phyloP scores from a whole-genome alignment of 208 protist genomes.

The Leishmania guyanensis region DNA sequence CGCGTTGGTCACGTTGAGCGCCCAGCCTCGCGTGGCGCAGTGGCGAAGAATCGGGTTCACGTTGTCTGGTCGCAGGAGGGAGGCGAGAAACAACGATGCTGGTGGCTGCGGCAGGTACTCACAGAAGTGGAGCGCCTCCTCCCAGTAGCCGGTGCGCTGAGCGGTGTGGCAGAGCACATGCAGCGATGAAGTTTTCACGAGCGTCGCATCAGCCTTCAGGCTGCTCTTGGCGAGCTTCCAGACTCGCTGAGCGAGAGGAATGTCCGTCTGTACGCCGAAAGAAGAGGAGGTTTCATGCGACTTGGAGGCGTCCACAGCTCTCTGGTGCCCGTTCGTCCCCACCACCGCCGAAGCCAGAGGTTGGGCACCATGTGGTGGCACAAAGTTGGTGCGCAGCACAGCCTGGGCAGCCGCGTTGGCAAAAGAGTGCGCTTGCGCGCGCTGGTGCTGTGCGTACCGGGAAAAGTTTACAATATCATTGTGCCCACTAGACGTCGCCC shows the following conservation, averaged over 20 bases:
- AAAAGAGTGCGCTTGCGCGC: conserved; percentile 31
- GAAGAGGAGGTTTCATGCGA: not conserved
- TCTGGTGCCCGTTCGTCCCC: not conserved
- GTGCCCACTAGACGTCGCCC: not conserved
- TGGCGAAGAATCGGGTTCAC: conserved; percentile 34
- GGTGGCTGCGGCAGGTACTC: conserved; percentile 48
- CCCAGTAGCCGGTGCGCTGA: conserved; percentile 76
- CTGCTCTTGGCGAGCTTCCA: conserved; percentile 51
- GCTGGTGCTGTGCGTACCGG: conserved; percentile 28
- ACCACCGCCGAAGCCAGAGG: not conserved
- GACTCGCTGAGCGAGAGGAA: conserved; percentile 42
- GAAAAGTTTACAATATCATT: conserved; percentile 32
- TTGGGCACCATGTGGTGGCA: not conserved
- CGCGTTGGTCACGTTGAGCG: conserved; percentile 65
- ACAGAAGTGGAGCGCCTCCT: conserved; percentile 66
- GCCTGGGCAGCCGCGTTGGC: conserved; percentile 30
- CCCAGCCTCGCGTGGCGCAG: conserved; percentile 50
- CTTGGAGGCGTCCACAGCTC: not conserved
- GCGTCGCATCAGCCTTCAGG: conserved; percentile 44
- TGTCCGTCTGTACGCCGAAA: not conserved
- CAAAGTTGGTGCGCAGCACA: conserved; percentile 19
- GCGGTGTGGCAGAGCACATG: conserved; percentile 76
- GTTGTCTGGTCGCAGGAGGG: conserved; percentile 67
- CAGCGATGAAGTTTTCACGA: conserved; percentile 66
- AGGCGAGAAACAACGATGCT: conserved; percentile 74